A percentile compares a stretch with the other conserved stretches of the same genome.
phyloP scores from a whole-genome alignment of 2,329 filamentous ascomycete species.

The Pleochaeta shiraiana region DNA sequence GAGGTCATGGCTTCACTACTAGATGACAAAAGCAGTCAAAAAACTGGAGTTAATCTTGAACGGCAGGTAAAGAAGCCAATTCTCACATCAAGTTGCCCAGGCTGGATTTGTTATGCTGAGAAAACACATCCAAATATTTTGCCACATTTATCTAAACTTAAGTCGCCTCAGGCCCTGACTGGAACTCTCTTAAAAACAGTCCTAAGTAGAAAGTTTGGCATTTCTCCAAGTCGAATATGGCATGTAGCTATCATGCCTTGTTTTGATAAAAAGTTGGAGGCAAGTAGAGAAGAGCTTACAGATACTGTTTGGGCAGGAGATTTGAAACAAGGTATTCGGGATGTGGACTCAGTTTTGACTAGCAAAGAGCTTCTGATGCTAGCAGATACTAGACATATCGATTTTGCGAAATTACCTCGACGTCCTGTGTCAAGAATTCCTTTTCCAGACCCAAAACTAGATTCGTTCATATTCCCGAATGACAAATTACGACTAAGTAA shows the following conservation, averaged over 20 bases:
- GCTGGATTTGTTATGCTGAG: conserved; percentile 98
- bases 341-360: conserved; percentile 97
- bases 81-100: conserved; percentile 78
- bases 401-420: conserved; percentile 51
- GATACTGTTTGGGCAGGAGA: conserved; percentile 46
- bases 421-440: conserved; percentile 28
- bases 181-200: conserved; percentile 81
- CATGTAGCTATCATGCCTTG: conserved; percentile 95
- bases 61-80: conserved; percentile 29
- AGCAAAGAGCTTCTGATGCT: conserved; percentile 86
- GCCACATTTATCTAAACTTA: conserved; percentile 73
- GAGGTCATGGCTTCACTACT: conserved; percentile 34
- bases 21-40: not conserved
- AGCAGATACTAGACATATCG: conserved; percentile 55
- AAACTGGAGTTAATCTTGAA: not conserved
- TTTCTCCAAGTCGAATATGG: conserved; percentile 68
- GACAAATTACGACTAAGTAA: conserved; percentile 21
- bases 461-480: conserved; percentile 53
- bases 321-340: conserved; percentile 39
- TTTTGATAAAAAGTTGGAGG: conserved; percentile 98
- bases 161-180: conserved; percentile 81
- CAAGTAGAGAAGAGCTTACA: conserved; percentile 79
- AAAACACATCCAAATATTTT: conserved; percentile 92
- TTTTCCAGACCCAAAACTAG: conserved; percentile 53
- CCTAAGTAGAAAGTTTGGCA: conserved; percentile 46